Conservation (phyloP, 2,329 filamentous ascomycete genomes). For the Aspergillus sp. region DNA sequence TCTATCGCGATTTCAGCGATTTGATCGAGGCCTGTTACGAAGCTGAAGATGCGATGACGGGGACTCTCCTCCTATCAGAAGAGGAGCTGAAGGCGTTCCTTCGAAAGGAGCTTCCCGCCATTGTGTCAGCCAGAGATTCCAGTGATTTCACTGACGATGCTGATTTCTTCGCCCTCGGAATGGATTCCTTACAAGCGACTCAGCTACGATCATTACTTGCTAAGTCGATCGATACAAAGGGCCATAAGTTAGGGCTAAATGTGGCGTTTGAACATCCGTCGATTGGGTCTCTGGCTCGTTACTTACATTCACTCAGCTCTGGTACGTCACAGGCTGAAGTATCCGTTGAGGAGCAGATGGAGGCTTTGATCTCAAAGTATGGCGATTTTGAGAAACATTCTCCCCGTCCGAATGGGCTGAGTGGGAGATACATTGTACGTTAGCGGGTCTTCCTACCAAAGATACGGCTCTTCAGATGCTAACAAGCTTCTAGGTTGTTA, state of each 20-base stretch:
- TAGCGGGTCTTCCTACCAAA: too few species aligned
- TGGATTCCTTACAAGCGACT: constrained; percentile 61
- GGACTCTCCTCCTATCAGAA: constrained; percentile 6
- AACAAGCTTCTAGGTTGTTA: constrained; percentile 46
- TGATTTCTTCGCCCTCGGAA: constrained; percentile 59
- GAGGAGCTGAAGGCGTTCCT: constrained; percentile 37
- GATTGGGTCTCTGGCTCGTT: constrained; percentile 45
- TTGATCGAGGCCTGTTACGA: constrained; percentile 49
- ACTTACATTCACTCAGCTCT: constrained; percentile 44
- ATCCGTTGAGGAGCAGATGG: constrained; percentile 46
- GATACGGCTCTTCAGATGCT: neutral
- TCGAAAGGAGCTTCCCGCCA: constrained; percentile 27
- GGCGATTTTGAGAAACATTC: constrained; percentile 29
- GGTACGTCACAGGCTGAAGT: constrained; percentile 31
- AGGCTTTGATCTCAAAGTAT: constrained; percentile 50
- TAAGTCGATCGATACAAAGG: constrained; percentile 50
- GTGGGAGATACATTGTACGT: constrained; percentile 27
- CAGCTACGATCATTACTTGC: constrained; percentile 54
- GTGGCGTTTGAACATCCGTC: constrained; percentile 60
- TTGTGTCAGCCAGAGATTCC: constrained; percentile 22
- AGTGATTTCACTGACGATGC: constrained; percentile 37
- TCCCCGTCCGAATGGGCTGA: constrained; percentile 18
- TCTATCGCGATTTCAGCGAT: constrained; percentile 49
- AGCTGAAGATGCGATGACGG: constrained; percentile 20
- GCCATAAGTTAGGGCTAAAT: constrained; percentile 53